Evolutionary conservation across 2,329 filamentous ascomycete genomes (phyloP).

Genomic region (Neonectria sp.): DNA sequence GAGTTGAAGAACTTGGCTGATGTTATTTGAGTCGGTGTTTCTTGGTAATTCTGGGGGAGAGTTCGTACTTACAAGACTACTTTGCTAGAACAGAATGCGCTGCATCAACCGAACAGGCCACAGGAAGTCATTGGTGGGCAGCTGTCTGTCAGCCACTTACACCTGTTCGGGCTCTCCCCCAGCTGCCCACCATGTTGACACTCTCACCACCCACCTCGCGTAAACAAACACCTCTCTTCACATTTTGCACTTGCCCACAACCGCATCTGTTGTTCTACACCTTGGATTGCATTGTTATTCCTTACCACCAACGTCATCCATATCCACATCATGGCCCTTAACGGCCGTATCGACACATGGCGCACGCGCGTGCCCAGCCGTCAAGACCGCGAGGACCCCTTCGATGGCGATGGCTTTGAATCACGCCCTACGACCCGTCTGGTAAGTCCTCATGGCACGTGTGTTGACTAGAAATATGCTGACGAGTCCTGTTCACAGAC

Average conservation of each 20-base stretch:
- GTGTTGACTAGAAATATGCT: background rate
- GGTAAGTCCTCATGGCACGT: constrained; percentile 32
- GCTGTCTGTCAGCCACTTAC: constrained; percentile 20
- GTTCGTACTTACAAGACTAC: background rate
- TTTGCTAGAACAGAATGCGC: too few relatives aligned
- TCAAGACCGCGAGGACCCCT: constrained; percentile 54
- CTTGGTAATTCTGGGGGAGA: background rate
- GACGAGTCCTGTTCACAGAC: constrained; percentile 36
- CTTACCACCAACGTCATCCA: background rate
- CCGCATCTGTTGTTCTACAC: background rate
- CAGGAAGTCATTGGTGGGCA: constrained; percentile 10
- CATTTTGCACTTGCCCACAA: too few relatives aligned
- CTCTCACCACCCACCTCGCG: background rate
- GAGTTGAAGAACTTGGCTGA: constrained; percentile 54
- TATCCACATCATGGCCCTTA: constrained; percentile 22
- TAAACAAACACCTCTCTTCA: background rate
- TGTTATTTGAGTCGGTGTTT: background rate
- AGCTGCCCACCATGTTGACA: constrained; percentile 21
- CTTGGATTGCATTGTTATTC: background rate
- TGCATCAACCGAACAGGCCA: too few relatives aligned
- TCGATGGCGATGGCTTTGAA: constrained; percentile 52
- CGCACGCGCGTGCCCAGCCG: constrained; percentile 53
- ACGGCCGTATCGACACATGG: constrained; percentile 52
- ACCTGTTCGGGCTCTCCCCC: background rate
- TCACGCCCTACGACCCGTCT: constrained; percentile 50